Base-by-base conservation (phyloP, 352 stramenopile species). In the Pythium periplocum region DNA sequence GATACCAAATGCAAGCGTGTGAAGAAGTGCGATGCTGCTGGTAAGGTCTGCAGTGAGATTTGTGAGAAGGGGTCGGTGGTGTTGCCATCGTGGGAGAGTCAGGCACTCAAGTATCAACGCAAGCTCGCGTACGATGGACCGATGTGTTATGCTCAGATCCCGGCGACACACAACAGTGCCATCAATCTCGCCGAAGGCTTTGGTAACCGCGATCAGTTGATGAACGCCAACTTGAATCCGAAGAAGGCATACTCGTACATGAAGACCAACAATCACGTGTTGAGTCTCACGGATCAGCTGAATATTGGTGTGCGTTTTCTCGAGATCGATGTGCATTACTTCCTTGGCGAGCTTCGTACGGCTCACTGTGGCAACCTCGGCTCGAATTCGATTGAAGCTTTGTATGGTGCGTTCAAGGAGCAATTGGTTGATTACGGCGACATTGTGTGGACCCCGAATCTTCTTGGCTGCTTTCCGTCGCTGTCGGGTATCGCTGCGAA, bases 321-420 rank as follows among this genome's bases (percentile, higher is more conserved):
- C 17, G 78, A 88, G 57, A 65, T 88, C 31, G 75, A 88, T 53
- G 78, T 73, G 31, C 78, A 88, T 60, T 86, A 69, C 58, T 86
- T 86, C 56, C 44, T 83, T 31, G 60, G 70, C 9, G 68, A 85
- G 30, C 66, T 88, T 30, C 71, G 68, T 51, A 76, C 70, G 17
- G 75, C 66, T 4, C 78, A 88, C 45, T 88, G 78, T 31, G 75
- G 74, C 26, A 73, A 71, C 46, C 64, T 83, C 4, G 64, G 60
- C 11, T 83, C 57, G 3, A 48, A 56, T 40, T 71, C 65, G 6
- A 59, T 81, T 32, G 36, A 68, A 44, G 58, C 56, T 1, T 64
- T 79, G 48, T 77, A 81, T 34, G 48, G 66, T 26, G 65, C 64
- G 2, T 61, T 83, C 12, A 62, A 73, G 48, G 51, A 46, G 30